Percentiles rank a stretch among this genome's conserved stretches.
phyloP scores from a whole-genome alignment of 495 filamentous ascomycete species.

The Clavariopsis aquatica region DNA sequence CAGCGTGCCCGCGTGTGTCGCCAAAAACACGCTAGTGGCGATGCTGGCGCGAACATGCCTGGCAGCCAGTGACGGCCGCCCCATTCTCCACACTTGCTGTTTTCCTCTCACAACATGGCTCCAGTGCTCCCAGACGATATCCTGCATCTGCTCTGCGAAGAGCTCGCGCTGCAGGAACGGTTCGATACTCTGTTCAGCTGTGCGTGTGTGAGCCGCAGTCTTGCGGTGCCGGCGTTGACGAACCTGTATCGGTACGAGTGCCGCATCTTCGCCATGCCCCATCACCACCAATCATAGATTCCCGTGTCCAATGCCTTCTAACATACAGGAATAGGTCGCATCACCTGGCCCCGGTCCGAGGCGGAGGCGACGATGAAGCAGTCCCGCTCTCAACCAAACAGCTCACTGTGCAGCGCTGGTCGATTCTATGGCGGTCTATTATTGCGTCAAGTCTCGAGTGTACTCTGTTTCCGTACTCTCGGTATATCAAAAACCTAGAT shows the following conservation, averaged over 20 bases:
- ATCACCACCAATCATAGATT: slow-evolving; percentile 30
- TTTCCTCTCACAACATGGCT: slow-evolving; percentile 40
- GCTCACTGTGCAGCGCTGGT: slow-evolving; percentile 53
- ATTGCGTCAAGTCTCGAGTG: slow-evolving; percentile 64
- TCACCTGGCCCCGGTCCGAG: slow-evolving; percentile 34
- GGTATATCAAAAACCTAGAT: slow-evolving; percentile 64
- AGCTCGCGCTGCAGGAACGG: slow-evolving; percentile 54
- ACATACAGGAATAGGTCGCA: slow-evolving; percentile 22
- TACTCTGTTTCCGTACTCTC: slow-evolving; percentile 69
- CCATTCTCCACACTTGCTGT: too few relatives aligned
- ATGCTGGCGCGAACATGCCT: too few relatives aligned
- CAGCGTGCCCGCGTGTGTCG: slow-evolving; percentile 7
- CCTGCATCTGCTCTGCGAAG: slow-evolving; percentile 59
- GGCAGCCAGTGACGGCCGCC: too few relatives aligned
- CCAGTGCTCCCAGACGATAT: slow-evolving; percentile 58
- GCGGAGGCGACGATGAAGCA: slow-evolving; percentile 37
- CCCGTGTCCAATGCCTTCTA: slow-evolving; percentile 3
- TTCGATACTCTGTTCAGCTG: slow-evolving; percentile 61
- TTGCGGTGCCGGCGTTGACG: slow-evolving; percentile 60
- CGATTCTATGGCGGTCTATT: slow-evolving; percentile 68
- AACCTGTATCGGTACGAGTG: slow-evolving; percentile 59
- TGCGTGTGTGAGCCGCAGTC: slow-evolving; percentile 51
- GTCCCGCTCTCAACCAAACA: slow-evolving; percentile 44
- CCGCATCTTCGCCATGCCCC: background rate
- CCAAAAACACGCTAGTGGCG: slow-evolving; percentile 15